Percentiles rank a stretch among this genome's conserved stretches.
phyloP scores from a whole-genome alignment of 345 rosid species.

The Arabis hirsuta region DNA sequence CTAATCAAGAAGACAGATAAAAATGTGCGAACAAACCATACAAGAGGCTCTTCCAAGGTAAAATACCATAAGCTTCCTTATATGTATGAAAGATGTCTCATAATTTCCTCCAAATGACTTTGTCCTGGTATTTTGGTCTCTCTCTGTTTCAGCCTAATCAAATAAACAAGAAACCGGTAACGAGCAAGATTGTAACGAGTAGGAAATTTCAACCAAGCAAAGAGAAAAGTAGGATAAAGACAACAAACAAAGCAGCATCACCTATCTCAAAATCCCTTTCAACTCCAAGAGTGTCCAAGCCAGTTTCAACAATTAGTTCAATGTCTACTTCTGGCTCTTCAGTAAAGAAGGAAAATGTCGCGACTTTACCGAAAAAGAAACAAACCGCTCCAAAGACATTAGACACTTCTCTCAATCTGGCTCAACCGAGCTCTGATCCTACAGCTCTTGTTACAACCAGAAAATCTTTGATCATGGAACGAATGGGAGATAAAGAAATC shows the following conservation, averaged over 20 bases:
- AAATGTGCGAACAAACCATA: conserved; percentile 40
- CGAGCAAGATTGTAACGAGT: conserved; percentile 3
- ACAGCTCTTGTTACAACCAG: conserved; percentile 48
- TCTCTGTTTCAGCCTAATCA: conserved; percentile 46
- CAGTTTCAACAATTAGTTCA: conserved; percentile 44
- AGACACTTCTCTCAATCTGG: conserved; percentile 60
- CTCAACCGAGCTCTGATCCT: conserved; percentile 43
- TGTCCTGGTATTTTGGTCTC: conserved; percentile 5
- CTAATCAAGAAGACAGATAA: conserved; percentile 38
- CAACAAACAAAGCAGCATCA: conserved; percentile 43
- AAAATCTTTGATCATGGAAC: conserved; percentile 75
- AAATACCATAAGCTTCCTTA: conserved; percentile 5
- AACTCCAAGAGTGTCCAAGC: conserved; percentile 54
- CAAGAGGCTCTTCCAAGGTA: conserved; percentile 60
- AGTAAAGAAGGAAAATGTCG: conserved; percentile 43
- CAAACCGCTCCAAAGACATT: conserved; percentile 64
- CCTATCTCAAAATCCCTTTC: conserved; percentile 45
- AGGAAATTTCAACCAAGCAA: conserved; percentile 36
- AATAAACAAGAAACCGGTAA: conserved; percentile 35
- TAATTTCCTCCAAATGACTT: not conserved
- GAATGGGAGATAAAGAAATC: conserved; percentile 87
- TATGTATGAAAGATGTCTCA: not conserved
- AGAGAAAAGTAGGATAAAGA: conserved; percentile 25
- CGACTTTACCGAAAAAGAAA: conserved; percentile 50
- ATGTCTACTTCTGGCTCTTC: conserved; percentile 39